Conservation (phyloP, 2,329 filamentous ascomycete species). For the Penicillium sp. region DNA sequence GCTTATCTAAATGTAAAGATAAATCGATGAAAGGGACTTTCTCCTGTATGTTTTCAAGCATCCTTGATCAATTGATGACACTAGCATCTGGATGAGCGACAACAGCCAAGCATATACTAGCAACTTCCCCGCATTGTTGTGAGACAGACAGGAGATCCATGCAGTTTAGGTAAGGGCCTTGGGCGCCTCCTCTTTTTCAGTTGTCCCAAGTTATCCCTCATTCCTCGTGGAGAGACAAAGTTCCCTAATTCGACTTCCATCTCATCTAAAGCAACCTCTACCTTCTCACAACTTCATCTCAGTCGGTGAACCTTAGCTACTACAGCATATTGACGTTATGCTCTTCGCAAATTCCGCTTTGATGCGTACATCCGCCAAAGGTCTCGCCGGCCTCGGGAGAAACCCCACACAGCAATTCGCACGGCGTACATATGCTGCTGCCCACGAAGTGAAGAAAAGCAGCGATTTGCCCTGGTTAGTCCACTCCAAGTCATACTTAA, state of each 20-base stretch:
- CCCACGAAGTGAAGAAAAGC: conserved; percentile 42
- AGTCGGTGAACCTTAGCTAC: background rate
- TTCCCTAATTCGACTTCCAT: background rate
- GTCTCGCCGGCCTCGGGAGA: conserved; percentile 26
- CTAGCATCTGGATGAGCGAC: background rate
- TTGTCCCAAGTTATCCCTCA: background rate
- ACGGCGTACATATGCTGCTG: conserved; percentile 53
- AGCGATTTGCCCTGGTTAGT: conserved; percentile 59
- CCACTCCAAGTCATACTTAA: background rate
- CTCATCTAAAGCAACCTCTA: background rate
- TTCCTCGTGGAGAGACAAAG: background rate
- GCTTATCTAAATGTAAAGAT: no score
- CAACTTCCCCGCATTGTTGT: background rate
- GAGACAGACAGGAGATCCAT: background rate
- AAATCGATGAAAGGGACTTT: no score
- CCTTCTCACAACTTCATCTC: background rate
- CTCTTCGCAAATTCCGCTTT: conserved; percentile 37
- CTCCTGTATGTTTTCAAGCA: no score
- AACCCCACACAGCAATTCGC: conserved; percentile 45
- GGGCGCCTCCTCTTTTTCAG: background rate
- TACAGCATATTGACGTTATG: conserved; percentile 31
- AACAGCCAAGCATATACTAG: background rate
- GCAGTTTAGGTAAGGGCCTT: background rate
- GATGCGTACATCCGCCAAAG: conserved; percentile 30
- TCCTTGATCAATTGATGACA: no score